Base-by-base conservation (phyloP, 768 basidiomycete genomes). In the Lepiota brunneoincarnata region DNA sequence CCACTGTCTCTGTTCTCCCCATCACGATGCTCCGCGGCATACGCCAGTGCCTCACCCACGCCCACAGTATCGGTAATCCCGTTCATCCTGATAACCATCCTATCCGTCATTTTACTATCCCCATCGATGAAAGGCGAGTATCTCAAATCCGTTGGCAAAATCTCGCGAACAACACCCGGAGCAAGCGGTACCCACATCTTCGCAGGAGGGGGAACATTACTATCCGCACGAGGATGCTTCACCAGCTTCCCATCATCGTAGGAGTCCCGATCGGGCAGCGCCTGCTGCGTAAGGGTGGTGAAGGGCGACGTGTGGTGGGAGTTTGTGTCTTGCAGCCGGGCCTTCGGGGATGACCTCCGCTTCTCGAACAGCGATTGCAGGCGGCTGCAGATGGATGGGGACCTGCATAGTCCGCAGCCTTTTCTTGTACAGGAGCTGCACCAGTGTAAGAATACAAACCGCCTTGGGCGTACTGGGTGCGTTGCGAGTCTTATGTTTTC, bases 11-110 rank as follows among this genome's bases (percentile, higher is more conserved):
- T 61, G 49, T 45, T 40, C 14, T 41, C 44, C 18, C 36, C 4
- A 21, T 46, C 60, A 24, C 59, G 59, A 56, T 52, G 50, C 18
- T 48, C 53, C 26, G 70, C 70, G 54, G 77, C 70, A 60, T 79
- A 78, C 2, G 76, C 78, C 34, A 91, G 72, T 15, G 82, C 81
- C 56, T 88, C 86, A 7, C 80, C 86, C 6, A 89, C 76, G 10
- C 81, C 84, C 37, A 83, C 79, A 21, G 69, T 76, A 66, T 81
- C 77, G 56, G 48, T 54, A 54, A 38, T 55, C 41, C 60, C 41
- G 18, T 56, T 56, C 53, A 3, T 37, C 18, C 34, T 12, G 28
- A 49, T 37, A 10, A 26, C 28, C 48, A 40, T 31, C 6, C 18
- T 12, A 17, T 20, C 35, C 11, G 10, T 21, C 53, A 21, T 43